Evolutionary conservation across 2,329 filamentous ascomycete species (phyloP), one percentile per base, ranked within the genome.

Genomic region (Penicillium concentricum): DNA sequence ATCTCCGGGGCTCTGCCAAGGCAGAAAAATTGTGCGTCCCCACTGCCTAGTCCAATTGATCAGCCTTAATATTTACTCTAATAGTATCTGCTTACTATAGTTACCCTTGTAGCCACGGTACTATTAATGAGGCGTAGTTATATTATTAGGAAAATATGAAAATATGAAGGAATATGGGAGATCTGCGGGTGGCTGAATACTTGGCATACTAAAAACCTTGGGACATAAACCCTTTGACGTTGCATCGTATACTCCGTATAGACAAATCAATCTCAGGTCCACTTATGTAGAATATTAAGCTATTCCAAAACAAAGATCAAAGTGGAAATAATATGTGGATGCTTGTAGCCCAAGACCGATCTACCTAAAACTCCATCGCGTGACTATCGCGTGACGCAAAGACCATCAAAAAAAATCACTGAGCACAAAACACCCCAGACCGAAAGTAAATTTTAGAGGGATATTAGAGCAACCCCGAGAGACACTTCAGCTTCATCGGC

Each of bases 401-500:
- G 38, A 42, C 44, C 51, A 44, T 28, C 30, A 20, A 38, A 42
- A 28, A 35, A 2, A 30, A 13, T n/a, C n/a, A n/a, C n/a, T n/a
- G n/a, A 30, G 2, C 18, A 30, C 12, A 41, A 20, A 52, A 39
- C 18, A 3, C 3, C 18, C 24, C 26, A 34, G 20, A 34, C 41
- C 32, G 41, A 56, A 46, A 45, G 7, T 20, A 9, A 47, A 18
- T 52, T 30, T 41, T 53, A 15, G n/a, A 18, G 16, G 5, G 34
- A 34, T 38, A 34, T 51, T 28, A 46, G 55, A 46, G 43, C 42
- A 58, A 28, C 20, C 12, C 16, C 35, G n/a, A 18, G 26, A 56
- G 22, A 62, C 61, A 60, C 57, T 51, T 38, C 53, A 42, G 12
- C 34, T 55, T 62, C 59, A 63, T 28, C 65, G 64, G 63, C 59